Percentiles rank a stretch among this genome's conserved stretches.
Evolutionary conservation across 495 filamentous ascomycete species (phyloP).

Genomic region (Clohesyomyces aquaticus): DNA sequence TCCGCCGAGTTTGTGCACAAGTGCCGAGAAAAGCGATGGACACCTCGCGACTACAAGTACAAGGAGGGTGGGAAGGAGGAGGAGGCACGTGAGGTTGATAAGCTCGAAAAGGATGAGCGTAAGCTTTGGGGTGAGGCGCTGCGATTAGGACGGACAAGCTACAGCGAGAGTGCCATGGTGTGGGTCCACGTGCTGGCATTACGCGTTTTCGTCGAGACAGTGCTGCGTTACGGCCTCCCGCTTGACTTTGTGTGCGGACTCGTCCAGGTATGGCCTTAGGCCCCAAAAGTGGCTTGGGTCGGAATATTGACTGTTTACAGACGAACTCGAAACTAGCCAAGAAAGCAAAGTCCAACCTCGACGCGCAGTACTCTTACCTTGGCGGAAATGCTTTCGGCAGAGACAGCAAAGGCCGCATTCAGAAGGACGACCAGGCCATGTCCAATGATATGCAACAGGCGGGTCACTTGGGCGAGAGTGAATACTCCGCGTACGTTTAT

Average conservation of each 20-base stretch:
- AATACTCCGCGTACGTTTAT: constrained; percentile 95
- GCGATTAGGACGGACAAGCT: constrained; percentile 79
- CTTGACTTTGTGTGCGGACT: constrained; percentile 83
- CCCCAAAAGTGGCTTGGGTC: neutral
- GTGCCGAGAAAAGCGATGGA: constrained; percentile 88
- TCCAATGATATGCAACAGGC: constrained; percentile 77
- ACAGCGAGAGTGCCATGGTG: constrained; percentile 92
- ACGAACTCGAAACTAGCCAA: constrained; percentile 79
- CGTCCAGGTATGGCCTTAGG: constrained; percentile 66
- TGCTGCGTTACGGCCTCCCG: constrained; percentile 89
- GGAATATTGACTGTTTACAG: constrained; percentile 51
- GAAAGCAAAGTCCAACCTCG: constrained; percentile 78
- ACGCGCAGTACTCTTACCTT: constrained; percentile 85
- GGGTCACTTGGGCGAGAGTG: constrained; percentile 66
- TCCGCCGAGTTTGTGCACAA: constrained; percentile 84
- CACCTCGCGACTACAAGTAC: constrained; percentile 90
- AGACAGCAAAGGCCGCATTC: constrained; percentile 89
- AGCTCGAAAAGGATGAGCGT: constrained; percentile 75
- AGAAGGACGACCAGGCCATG: constrained; percentile 77
- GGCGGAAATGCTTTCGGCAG: constrained; percentile 92
- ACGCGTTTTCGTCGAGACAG: constrained; percentile 95
- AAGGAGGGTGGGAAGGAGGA: constrained; percentile 85
- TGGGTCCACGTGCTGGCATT: constrained; percentile 91
- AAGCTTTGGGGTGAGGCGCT: constrained; percentile 92
- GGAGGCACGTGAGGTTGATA: constrained; percentile 81